A percentile compares a stretch with the other conserved stretches of the same genome.
These are phyloP conservation scores for Spathaspora boniae DNA, from an alignment of 805 yeast genomes.

Conservation along the genomic window DNA sequence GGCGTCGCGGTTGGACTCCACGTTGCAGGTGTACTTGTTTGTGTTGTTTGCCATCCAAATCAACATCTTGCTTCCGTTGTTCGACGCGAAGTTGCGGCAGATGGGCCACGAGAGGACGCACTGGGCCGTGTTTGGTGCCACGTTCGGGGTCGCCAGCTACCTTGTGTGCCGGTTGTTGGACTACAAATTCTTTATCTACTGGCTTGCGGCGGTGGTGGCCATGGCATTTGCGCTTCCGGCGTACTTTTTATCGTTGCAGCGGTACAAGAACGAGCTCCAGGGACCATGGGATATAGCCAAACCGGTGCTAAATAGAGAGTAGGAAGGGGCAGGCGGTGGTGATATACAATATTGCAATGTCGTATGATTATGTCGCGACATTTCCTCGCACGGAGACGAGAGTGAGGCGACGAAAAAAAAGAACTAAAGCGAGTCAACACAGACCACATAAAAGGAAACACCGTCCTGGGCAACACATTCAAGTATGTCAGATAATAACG, in stretches of 20 bases:
- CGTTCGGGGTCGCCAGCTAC: constrained; percentile 15
- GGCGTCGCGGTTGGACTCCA: constrained; percentile 78
- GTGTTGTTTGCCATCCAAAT: constrained; percentile 68
- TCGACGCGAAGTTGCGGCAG: constrained; percentile 57
- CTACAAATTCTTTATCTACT: constrained; percentile 34
- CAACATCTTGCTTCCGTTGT: constrained; percentile 69
- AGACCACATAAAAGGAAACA: background rate
- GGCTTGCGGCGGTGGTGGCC: constrained; percentile 47
- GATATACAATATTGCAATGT: too few species aligned
- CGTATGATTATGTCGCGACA: too few species aligned
- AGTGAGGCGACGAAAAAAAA: background rate
- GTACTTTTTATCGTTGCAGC: constrained; percentile 67
- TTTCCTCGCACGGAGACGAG: background rate
- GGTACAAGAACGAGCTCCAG: constrained; percentile 78
- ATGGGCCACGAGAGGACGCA: constrained; percentile 24
- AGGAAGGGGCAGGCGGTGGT: too few species aligned
- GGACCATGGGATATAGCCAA: constrained; percentile 94
- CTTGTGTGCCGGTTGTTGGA: constrained; percentile 27
- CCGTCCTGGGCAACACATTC: background rate
- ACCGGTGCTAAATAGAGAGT: constrained; percentile 45
- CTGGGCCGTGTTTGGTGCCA: constrained; percentile 19
- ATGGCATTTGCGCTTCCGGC: constrained; percentile 61
- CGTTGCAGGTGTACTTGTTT: constrained; percentile 79
- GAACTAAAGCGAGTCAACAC: background rate
- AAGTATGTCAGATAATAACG: background rate